These are phyloP conservation scores for Puccinia horiana DNA, from an alignment of 1,284 basidiomycete species.

Conservation along the genomic window DNA sequence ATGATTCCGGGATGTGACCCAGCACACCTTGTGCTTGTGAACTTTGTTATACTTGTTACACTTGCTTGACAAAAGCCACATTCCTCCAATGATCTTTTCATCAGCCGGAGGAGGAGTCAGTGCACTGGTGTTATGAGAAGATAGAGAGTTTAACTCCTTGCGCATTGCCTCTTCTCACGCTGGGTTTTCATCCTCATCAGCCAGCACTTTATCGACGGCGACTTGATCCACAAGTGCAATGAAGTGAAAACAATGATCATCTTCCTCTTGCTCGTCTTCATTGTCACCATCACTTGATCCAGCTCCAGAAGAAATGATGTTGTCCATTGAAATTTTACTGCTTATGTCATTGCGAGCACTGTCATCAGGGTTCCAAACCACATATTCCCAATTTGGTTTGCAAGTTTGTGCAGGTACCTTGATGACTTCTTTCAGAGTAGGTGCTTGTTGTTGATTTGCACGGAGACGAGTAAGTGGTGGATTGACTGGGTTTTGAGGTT, in stretches of 20 bases:
- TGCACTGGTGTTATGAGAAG: neutral
- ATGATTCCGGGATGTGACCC: neutral
- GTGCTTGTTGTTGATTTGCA: too few species aligned
- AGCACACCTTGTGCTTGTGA: neutral
- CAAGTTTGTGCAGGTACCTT: too few species aligned
- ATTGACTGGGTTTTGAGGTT: too few species aligned
- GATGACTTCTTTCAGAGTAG: too few species aligned
- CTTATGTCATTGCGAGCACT: neutral
- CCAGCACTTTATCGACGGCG: neutral
- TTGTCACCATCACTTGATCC: neutral
- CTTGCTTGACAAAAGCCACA: conserved; percentile 17
- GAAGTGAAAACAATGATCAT: neutral
- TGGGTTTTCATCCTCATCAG: neutral
- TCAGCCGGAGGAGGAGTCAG: neutral
- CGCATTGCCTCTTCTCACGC: conserved; percentile 9
- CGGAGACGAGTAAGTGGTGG: too few species aligned
- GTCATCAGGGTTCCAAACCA: neutral
- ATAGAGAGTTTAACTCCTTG: neutral
- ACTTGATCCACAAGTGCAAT: neutral
- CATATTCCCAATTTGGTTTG: neutral
- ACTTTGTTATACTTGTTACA: neutral
- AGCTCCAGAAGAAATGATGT: neutral
- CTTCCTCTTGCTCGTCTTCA: neutral
- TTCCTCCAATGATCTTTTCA: conserved; percentile 30
- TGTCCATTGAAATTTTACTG: conserved; percentile 5